Conservation (phyloP, 2,329 filamentous ascomycete genomes). For the Chrysoporthe cubensis region DNA sequence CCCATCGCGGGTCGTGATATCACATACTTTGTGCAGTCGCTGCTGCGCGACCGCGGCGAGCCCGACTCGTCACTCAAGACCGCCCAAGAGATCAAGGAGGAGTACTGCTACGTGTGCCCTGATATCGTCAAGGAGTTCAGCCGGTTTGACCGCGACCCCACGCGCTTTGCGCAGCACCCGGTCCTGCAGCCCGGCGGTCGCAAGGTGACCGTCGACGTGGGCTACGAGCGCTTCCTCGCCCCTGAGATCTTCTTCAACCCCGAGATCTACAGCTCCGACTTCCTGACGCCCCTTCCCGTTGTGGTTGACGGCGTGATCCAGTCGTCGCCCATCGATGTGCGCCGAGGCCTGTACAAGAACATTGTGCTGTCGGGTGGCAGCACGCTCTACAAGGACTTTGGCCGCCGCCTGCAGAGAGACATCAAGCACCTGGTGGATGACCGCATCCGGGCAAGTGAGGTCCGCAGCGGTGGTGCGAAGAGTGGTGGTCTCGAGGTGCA, state of each 20-base stretch:
- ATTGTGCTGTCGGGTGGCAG: slow-evolving; percentile 97
- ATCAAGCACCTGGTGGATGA: slow-evolving; percentile 96
- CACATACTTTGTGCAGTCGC: slow-evolving; percentile 96
- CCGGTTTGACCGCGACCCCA: slow-evolving; percentile 90
- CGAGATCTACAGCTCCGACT: slow-evolving; percentile 98
- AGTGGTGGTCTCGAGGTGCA: slow-evolving; percentile 95
- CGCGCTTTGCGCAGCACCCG: slow-evolving; percentile 87
- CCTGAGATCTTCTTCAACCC: slow-evolving; percentile 99
- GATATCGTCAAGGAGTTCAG: slow-evolving; percentile 99
- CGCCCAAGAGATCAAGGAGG: slow-evolving; percentile 97
- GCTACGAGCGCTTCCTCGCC: slow-evolving; percentile 96
- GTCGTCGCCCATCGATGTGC: slow-evolving; percentile 95
- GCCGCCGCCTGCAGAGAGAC: slow-evolving; percentile 91
- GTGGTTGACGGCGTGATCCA: slow-evolving; percentile 98
- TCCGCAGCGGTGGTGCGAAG: slow-evolving; percentile 86
- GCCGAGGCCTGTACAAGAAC: slow-evolving; percentile 98
- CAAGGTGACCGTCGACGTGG: slow-evolving; percentile 85
- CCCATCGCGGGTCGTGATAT: slow-evolving; percentile 98
- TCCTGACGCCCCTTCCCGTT: slow-evolving; percentile 89
- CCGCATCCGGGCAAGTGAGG: slow-evolving; percentile 89
- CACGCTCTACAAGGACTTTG: slow-evolving; percentile 98
- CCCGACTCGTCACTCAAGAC: slow-evolving; percentile 97
- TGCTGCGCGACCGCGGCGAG: slow-evolving; percentile 94
- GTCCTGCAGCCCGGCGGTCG: slow-evolving; percentile 86
- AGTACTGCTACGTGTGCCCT: slow-evolving; percentile 97